Percentiles rank a stretch among this genome's conserved stretches.
These are phyloP conservation scores for Monilinia fructigena DNA, from an alignment of 2,329 filamentous ascomycete species.

Conservation along the genomic window DNA sequence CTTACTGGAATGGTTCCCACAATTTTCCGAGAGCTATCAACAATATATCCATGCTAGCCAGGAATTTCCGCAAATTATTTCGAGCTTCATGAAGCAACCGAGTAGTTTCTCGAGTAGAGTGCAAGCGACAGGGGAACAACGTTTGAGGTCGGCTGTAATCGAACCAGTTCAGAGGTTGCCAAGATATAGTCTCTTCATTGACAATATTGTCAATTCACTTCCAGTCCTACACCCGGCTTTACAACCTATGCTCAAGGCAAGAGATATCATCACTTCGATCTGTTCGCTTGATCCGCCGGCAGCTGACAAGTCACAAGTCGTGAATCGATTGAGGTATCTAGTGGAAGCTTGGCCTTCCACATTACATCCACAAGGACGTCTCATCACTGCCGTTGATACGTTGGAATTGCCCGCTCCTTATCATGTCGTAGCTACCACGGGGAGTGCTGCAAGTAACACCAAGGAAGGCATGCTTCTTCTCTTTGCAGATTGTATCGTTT, in stretches of 20 bases:
- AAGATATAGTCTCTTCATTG: constrained; percentile 92
- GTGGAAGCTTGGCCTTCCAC: constrained; percentile 74
- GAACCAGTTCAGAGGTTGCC: constrained; percentile 94
- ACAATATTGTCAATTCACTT: constrained; percentile 85
- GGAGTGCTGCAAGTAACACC: constrained; percentile 34
- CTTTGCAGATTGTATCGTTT: constrained; percentile 77
- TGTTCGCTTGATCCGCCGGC: constrained; percentile 81
- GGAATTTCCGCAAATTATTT: constrained; percentile 78
- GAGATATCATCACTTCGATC: constrained; percentile 93
- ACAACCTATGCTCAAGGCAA: constrained; percentile 77
- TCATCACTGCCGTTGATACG: constrained; percentile 80
- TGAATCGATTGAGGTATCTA: constrained; percentile 71
- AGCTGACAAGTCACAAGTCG: constrained; percentile 70
- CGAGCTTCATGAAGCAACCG: constrained; percentile 72
- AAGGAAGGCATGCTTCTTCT: constrained; percentile 72
- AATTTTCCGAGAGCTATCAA: constrained; percentile 86
- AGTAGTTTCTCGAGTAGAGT: constrained; percentile 81
- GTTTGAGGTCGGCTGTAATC: constrained; percentile 85
- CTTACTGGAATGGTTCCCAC: constrained; percentile 88
- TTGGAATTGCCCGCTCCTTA: constrained; percentile 75
- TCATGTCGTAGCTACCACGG: constrained; percentile 37
- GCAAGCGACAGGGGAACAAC: constrained; percentile 83
- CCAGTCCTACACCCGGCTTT: constrained; percentile 84
- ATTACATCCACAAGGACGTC: constrained; percentile 70
- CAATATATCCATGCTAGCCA: constrained; percentile 91